A percentile compares a stretch with the other conserved stretches of the same genome.
These are phyloP conservation scores for Mortierella sp. DNA, from an alignment of 371 early-diverging fungal species.

Conservation along the genomic window DNA sequence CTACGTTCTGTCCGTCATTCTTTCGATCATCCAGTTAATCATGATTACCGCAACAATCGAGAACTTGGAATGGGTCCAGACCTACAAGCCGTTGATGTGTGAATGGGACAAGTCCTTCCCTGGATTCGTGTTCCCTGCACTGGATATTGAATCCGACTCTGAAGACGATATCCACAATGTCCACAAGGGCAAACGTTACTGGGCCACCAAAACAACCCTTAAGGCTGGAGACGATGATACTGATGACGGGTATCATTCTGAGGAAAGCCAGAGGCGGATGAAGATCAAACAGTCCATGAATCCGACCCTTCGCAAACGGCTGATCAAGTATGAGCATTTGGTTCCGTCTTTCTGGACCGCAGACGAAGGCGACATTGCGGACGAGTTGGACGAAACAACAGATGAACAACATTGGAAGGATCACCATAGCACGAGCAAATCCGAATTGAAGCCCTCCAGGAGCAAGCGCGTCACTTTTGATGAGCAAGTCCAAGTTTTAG, in stretches of 20 bases:
- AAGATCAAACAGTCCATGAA: constrained; percentile 27
- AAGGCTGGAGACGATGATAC: constrained; percentile 13
- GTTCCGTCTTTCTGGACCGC: constrained; percentile 26
- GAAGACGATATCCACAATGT: not conserved
- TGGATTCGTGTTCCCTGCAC: constrained; percentile 45
- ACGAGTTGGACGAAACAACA: not conserved
- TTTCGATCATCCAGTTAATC: constrained; percentile 39
- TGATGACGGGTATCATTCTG: constrained; percentile 16
- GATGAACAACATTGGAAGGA: constrained; percentile 1
- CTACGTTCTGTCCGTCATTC: constrained; percentile 38
- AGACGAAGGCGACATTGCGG: constrained; percentile 6
- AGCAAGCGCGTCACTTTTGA: constrained; percentile 50
- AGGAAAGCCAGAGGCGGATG: constrained; percentile 17
- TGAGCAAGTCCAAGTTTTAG: constrained; percentile 39
- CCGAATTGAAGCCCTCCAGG: constrained; percentile 13
- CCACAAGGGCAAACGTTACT: constrained; percentile 16
- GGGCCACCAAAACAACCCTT: constrained; percentile 13
- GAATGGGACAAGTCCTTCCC: constrained; percentile 46
- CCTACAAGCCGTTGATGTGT: constrained; percentile 30
- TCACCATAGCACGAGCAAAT: constrained; percentile 11
- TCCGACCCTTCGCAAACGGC: constrained; percentile 32
- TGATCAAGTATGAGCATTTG: constrained; percentile 32
- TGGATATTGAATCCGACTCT: constrained; percentile 32
- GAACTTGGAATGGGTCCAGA: constrained; percentile 43
- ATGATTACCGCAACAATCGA: constrained; percentile 45